Evolutionary conservation across 2,329 filamentous ascomycete species (phyloP), one percentile per base, ranked within the genome.

Genomic region (Aspergillus novoparasiticus): DNA sequence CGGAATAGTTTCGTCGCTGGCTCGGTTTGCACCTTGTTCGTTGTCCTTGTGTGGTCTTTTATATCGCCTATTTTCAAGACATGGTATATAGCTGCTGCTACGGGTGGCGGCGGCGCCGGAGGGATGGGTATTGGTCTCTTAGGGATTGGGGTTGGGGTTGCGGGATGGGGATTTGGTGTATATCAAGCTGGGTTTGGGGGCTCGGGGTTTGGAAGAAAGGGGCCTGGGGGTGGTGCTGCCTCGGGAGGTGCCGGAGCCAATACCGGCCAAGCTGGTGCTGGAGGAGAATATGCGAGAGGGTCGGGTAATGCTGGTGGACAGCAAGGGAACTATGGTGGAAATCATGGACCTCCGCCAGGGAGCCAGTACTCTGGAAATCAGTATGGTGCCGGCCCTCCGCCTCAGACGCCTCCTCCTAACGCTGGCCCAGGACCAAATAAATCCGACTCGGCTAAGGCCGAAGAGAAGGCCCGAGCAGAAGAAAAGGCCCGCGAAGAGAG

Each of bases 1-100:
- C 85, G 90, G 72, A 97, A 97, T 78, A 96, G 92, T 79, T 98
- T 97, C 77, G 85, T 93, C 26, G 93, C 94, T 4, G 94, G 94
- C 32, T 93, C 93, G 70, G 90, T 89, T 46, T 90, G 87, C 64
- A 93, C 92, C 3, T 80, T 97, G 39, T 82, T 92, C 45, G 80
- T 89, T 11, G 88, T 95, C 19, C 86, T 89, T 2, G 73, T 96
- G n/a, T 92, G 89, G 79, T 86, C 90, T 65, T 87, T 86, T 64
- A 83, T 94, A 69, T 86, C 90, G 34, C 94, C 94, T 0, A 87
- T 90, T 5, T 82, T 94, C 68, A 88, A 87, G 70, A 81, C 85
- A 57, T 96, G 92, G 90, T 89, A 91, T 80, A 81, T 85, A 41
- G 85, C 86, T 60, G 88, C 93, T 56, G 84, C 91, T 68, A 87